phyloP scores from a whole-genome alignment of 2,329 filamentous ascomycete genomes.

The Fusarium albidum region DNA sequence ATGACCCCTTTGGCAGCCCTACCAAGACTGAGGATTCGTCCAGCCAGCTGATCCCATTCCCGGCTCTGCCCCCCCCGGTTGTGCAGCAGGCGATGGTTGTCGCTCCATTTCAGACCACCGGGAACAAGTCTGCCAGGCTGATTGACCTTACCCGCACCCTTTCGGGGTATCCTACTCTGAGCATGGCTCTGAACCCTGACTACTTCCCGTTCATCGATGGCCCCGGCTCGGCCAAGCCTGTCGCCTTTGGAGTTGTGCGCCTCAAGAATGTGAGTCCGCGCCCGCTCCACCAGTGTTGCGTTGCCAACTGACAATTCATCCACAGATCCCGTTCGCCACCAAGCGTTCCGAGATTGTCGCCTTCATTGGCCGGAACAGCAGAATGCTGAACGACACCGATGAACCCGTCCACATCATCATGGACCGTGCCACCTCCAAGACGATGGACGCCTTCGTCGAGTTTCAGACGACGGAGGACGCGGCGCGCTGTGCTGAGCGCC shows the following conservation, averaged over 20 bases:
- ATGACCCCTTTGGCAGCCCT: conserved; percentile 33
- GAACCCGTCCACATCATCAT: conserved; percentile 71
- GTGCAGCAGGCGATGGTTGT: conserved; percentile 28
- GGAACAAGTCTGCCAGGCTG: conserved; percentile 48
- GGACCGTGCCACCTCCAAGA: conserved; percentile 70
- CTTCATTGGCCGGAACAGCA: conserved; percentile 66
- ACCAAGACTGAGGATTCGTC: conserved; percentile 1
- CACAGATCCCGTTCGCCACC: conserved; percentile 65
- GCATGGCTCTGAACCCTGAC: conserved; percentile 46
- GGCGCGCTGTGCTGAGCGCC: conserved; percentile 58
- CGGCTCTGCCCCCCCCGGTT: conserved; percentile 10
- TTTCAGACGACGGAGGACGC: conserved; percentile 63
- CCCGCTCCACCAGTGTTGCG: too few species aligned
- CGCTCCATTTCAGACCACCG: conserved; percentile 20
- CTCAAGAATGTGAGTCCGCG: conserved; percentile 57
- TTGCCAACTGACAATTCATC: conserved; percentile 6
- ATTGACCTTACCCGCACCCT: conserved; percentile 46
- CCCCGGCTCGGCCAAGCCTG: conserved; percentile 40
- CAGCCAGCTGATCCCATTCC: conserved; percentile 15
- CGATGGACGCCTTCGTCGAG: conserved; percentile 68
- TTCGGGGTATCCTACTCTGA: conserved; percentile 45
- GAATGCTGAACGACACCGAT: conserved; percentile 60
- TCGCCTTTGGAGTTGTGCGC: conserved; percentile 55
- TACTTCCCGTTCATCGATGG: conserved; percentile 59
- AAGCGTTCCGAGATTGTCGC: conserved; percentile 64